Base-by-base conservation (phyloP, 352 stramenopile genomes). In the Phytophthora sansomeana region DNA sequence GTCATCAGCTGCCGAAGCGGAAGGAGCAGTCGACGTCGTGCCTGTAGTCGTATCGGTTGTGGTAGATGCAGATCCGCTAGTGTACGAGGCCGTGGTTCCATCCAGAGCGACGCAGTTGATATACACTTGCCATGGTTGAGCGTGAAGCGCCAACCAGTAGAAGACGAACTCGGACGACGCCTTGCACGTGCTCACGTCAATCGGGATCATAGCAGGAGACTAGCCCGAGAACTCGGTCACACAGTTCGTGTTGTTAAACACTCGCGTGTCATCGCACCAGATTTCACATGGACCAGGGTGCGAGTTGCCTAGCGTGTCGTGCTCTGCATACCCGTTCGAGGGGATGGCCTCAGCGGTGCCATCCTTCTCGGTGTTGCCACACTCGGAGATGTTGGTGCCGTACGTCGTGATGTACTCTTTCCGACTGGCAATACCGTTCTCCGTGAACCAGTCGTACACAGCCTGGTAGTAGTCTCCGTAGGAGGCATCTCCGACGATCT, bases 211-310 rank as follows among this genome's bases (percentile, higher is more conserved):
- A 16, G 69, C 64, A 0, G 72, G 73, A 4, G 49, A 56, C 49
- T 75, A 38, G 11, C 53, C 58, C 6, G 66, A 19, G 19, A 65
- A 75, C 46, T 69, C 49, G 13, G 47, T 30, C 8, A 52, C 65
- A 14, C 75, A 84, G 63, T 84, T 78, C n/a, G 61, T 50, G 39
- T 77, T 49, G 52, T 77, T 52, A 33, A 80, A 79, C 19, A 84
- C 72, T 28, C 69, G 76, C 4, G 62, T 75, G 50, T 67, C 58
- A 59, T 81, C 71, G 28, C 70, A 80, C 76, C 76, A 84, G 26
- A 84, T 62, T 46, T 84, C 73, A 17, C 76, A 84, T 36, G 76
- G 76, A 16, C 72, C 76, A 0, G 67, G 63, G 56, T 84, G 76
- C 8, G 69, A 77, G 48, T 49, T 72, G 29, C 63, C 62, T 3